Base-by-base conservation (phyloP, 2,329 filamentous ascomycete species). In the Penicillium sp. region DNA sequence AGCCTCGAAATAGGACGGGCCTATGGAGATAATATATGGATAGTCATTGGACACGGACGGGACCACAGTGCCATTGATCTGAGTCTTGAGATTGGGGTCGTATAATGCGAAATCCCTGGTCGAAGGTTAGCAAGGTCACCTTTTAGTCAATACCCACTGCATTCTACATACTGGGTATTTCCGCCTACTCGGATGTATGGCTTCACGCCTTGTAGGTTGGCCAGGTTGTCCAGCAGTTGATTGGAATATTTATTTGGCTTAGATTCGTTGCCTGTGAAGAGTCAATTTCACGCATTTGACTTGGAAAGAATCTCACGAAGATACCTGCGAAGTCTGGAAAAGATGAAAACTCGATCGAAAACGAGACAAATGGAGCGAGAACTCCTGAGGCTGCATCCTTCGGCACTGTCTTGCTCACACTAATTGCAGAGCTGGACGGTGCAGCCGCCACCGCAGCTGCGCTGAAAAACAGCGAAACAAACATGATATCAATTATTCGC, bases 181-280 rank as follows among this genome's bases (percentile, higher is more conserved):
- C 87, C 88, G 3, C 88, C 87, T 1, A 89, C 86, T 17, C 87
- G 80, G 59, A 89, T 84, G 66, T 85, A 81, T 1, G 87, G 87
- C 64, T 86, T 87, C 7, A 79, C 80, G 9, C 86, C 86, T 15
- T 79, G 80, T 3, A 88, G 69, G n/a, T 80, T 71, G 1, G 78
- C 83, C 22, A 89, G 68, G 60, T 88, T 89, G 35, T 83, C 80
- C 28, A 89, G 74, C 7, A 89, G 79, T 53, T 85, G 87, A 62
- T 88, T 80, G 0, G 86, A 88, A 72, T 87, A 89, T 0, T 71
- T 78, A 68, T 89, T 89, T 1, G 87, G 87, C 9, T 71, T 68
- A 0, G 84, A 83, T 7, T 73, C 72, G 68, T 87, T 88, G 13
- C 86, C 82, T 81, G 33, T n/a, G 9, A 44, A 2, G 37, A 33